A percentile compares a stretch with the other conserved stretches of the same genome.
These are phyloP conservation scores for Brassica juncea DNA, from an alignment of 345 rosid species.

Conservation along the genomic window DNA sequence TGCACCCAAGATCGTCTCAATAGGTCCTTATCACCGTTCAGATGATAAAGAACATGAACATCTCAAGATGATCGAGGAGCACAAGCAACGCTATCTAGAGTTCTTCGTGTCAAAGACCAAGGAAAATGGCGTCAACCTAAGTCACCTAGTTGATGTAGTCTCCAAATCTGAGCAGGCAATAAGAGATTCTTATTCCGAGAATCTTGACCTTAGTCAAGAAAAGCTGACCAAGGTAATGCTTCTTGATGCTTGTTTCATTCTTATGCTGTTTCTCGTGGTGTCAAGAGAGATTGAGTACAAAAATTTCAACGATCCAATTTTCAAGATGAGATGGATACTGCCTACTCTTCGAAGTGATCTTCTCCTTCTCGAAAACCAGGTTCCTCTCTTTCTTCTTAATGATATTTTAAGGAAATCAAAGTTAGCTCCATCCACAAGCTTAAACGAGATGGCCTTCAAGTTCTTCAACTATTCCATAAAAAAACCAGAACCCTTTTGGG, in stretches of 20 bases:
- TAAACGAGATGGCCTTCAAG: constrained; percentile 38
- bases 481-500: background rate
- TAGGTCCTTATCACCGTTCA: constrained; percentile 38
- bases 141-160: background rate
- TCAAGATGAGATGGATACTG: constrained; percentile 48
- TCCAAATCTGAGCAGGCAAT: too few relatives aligned
- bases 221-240: constrained; percentile 47
- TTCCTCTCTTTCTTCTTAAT: constrained; percentile 54
- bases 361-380: constrained; percentile 56
- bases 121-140: background rate
- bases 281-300: background rate
- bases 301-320: constrained; percentile 42
- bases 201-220: background rate
- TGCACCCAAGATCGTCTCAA: constrained; percentile 51
- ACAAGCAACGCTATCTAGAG: background rate
- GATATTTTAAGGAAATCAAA: constrained; percentile 33
- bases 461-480: constrained; percentile 30
- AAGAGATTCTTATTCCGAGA: constrained; percentile 42
- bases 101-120: constrained; percentile 32
- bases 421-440: constrained; percentile 24
- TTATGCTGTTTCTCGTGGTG: constrained; percentile 46
- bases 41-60: background rate
- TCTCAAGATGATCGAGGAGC: constrained; percentile 1
- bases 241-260: constrained; percentile 59
- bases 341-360: constrained; percentile 45